phyloP scores from a whole-genome alignment of 768 basidiomycete species.

The Leccinum fibrillosum region DNA sequence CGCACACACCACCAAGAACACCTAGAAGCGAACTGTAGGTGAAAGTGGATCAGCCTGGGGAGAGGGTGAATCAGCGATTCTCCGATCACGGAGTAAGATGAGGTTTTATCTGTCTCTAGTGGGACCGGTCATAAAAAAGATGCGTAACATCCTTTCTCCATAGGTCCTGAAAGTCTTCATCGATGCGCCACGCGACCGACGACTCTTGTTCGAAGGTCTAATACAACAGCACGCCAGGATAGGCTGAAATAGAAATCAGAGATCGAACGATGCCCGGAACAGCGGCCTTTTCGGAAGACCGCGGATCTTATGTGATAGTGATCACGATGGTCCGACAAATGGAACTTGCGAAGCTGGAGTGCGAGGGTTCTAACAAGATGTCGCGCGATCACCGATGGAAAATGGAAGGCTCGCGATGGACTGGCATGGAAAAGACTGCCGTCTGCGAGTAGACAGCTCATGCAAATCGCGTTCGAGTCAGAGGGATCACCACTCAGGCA shows the following conservation, averaged over 20 bases:
- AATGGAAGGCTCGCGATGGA: constrained; percentile 30
- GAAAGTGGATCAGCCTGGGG: not conserved
- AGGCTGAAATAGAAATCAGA: constrained; percentile 66
- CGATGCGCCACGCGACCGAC: constrained; percentile 55
- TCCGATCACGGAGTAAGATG: not conserved
- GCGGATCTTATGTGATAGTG: constrained; percentile 69
- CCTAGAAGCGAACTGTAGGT: not conserved
- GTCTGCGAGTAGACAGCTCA: constrained; percentile 68
- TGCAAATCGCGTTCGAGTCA: constrained; percentile 17
- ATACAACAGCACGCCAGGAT: constrained; percentile 34
- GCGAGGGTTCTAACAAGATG: constrained; percentile 48
- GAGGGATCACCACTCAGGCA: constrained; percentile 17
- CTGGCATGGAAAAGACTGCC: constrained; percentile 49
- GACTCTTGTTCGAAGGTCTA: not conserved
- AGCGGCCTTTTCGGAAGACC: constrained; percentile 64
- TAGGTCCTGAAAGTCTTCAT: constrained; percentile 49
- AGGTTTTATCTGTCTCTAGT: not conserved
- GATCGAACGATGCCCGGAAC: constrained; percentile 75
- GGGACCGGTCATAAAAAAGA: not conserved
- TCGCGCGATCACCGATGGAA: constrained; percentile 53
- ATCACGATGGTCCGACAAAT: constrained; percentile 25
- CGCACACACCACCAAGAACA: not conserved
- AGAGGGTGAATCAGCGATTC: not conserved
- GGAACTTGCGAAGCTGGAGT: constrained; percentile 45
- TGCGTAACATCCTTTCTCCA: constrained; percentile 33